These are phyloP conservation scores for Bryoerythrophyllum caledonicum DNA, from an alignment of 225 moss, liverwort and hornwort genomes.

Conservation along the genomic window DNA sequence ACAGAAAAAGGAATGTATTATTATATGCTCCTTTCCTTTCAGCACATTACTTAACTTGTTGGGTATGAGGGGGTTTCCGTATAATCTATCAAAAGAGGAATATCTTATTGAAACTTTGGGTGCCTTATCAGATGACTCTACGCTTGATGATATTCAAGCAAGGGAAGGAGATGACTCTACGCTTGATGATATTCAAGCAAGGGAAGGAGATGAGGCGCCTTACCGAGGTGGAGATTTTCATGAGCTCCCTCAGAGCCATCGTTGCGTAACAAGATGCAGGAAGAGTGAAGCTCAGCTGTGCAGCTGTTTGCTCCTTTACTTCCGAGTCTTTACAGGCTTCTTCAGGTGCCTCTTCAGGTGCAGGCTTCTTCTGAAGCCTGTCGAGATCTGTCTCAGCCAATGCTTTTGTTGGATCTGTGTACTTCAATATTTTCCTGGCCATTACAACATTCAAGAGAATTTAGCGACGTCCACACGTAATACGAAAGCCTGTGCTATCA, in stretches of 20 bases:
- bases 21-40: no score
- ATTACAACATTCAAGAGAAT: slow-evolving; percentile 4
- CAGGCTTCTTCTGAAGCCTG: slow-evolving; percentile 31
- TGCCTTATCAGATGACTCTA: no score
- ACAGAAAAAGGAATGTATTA: no score
- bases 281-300: slow-evolving; percentile 75
- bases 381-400: slow-evolving; percentile 87
- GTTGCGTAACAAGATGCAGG: slow-evolving; percentile 95
- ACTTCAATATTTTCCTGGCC: slow-evolving; percentile 78
- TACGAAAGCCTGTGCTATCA: not conserved
- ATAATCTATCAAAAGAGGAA: no score
- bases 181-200: not conserved
- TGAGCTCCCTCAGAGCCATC: slow-evolving; percentile 92
- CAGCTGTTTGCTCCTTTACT: slow-evolving; percentile 55
- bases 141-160: no score
- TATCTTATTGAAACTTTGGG: no score
- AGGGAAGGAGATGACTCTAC: not conserved
- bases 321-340: slow-evolving; percentile 23
- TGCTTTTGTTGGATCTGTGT: slow-evolving; percentile 72
- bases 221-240: slow-evolving; percentile 98
- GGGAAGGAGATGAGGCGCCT: slow-evolving; percentile 20
- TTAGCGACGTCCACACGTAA: not conserved
- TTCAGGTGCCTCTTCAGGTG: slow-evolving; percentile 21
- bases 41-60: no score
- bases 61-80: no score